Conservation (phyloP, 2,329 filamentous ascomycete species). For the Fonsecaea monophora region DNA sequence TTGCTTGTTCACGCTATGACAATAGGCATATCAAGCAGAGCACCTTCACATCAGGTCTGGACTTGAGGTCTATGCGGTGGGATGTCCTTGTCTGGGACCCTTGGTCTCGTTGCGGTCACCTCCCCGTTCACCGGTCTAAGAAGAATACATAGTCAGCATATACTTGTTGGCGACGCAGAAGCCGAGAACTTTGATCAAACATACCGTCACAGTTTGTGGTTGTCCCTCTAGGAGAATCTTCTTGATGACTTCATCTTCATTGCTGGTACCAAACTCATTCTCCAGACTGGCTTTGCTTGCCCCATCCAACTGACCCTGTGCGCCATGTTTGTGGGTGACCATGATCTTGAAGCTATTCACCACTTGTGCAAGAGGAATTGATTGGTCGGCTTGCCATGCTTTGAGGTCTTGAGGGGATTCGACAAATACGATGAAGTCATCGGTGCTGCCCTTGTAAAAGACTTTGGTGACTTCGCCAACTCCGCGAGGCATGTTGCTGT, state of each 20-base stretch:
- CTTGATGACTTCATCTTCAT: conserved; percentile 80
- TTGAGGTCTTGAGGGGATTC: conserved; percentile 68
- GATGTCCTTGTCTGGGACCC: conserved; percentile 37
- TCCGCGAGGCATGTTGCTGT: conserved; percentile 69
- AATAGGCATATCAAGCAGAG: not conserved
- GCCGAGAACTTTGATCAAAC: conserved; percentile 38
- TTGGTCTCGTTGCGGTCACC: conserved; percentile 38
- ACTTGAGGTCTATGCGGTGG: conserved; percentile 24
- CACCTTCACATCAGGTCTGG: not conserved
- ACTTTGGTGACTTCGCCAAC: conserved; percentile 76
- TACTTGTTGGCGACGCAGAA: not conserved
- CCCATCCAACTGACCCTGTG: conserved; percentile 77
- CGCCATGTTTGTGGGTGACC: conserved; percentile 84
- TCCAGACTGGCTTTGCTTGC: conserved; percentile 78
- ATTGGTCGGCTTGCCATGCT: conserved; percentile 79
- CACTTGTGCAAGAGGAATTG: conserved; percentile 80
- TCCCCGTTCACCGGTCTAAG: conserved; percentile 30
- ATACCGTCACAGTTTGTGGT: conserved; percentile 67
- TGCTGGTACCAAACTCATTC: conserved; percentile 82
- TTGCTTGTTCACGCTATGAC: not conserved
- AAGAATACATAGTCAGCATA: conserved; percentile 3
- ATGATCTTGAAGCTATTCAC: conserved; percentile 90
- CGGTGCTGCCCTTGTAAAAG: conserved; percentile 78
- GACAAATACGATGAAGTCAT: conserved; percentile 73
- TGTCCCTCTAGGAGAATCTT: conserved; percentile 79